Evolutionary conservation across 805 yeast genomes (phyloP).

Genomic region (Lipomyces spencermartinsiae): DNA sequence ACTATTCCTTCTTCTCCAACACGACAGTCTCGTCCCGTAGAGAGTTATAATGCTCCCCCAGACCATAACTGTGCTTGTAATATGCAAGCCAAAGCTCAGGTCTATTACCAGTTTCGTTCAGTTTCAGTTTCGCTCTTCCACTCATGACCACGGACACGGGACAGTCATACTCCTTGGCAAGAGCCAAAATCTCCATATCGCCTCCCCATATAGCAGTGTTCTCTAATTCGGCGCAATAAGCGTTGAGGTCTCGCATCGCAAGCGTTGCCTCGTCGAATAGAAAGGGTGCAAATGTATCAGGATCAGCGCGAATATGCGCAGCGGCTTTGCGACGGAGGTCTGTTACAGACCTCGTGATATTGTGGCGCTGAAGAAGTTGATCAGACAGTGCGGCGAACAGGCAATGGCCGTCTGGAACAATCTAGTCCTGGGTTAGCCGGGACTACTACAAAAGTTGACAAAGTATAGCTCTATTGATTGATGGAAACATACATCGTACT

Average conservation of each 20-base stretch:
- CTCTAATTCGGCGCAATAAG: constrained; percentile 71
- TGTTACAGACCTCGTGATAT: constrained; percentile 49
- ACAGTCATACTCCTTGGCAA: constrained; percentile 71
- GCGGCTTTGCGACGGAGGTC: constrained; percentile 72
- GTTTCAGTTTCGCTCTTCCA: constrained; percentile 68
- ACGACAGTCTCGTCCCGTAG: constrained; percentile 21
- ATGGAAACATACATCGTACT: constrained; percentile 29
- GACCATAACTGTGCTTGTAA: constrained; percentile 82
- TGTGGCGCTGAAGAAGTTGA: constrained; percentile 67
- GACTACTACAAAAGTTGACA: background rate
- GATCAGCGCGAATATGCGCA: constrained; percentile 64
- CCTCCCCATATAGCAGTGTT: constrained; percentile 96
- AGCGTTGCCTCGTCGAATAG: constrained; percentile 79
- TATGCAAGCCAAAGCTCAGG: constrained; percentile 69
- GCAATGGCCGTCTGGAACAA: constrained; percentile 90
- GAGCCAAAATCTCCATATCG: constrained; percentile 86
- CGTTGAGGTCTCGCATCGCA: constrained; percentile 65
- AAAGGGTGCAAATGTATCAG: constrained; percentile 79
- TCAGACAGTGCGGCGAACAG: constrained; percentile 84
- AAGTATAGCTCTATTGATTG: too few relatives aligned
- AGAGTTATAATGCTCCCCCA: constrained; percentile 96
- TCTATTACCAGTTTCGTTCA: constrained; percentile 63
- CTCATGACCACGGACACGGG: constrained; percentile 80
- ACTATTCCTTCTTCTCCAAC: background rate
- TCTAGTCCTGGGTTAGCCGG: constrained; percentile 15